Conservation (phyloP, 306 rosid species). For the Cucumis hystrix region DNA sequence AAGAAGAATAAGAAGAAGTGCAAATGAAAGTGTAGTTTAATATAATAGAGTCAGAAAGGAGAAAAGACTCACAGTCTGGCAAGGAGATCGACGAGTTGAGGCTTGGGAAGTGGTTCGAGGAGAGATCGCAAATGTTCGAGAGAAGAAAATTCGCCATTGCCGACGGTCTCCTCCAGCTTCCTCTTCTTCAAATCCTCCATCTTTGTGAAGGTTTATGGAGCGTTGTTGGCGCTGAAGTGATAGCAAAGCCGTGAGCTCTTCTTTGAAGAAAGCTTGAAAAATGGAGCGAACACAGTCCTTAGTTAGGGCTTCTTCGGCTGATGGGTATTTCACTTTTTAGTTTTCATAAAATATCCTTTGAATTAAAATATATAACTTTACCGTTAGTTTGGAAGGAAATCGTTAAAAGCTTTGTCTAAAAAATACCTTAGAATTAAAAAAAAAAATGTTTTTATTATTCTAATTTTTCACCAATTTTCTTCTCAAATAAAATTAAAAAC, state of each 20-base stretch:
- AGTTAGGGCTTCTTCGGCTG: background rate
- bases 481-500: too few species aligned
- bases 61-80: slow-evolving; percentile 42
- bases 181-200: slow-evolving; percentile 79
- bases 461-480: too few species aligned
- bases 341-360: too few species aligned
- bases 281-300: background rate
- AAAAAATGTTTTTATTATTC: too few species aligned
- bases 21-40: background rate
- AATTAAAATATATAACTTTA: too few species aligned
- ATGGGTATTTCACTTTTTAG: background rate
- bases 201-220: background rate
- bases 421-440: too few species aligned
- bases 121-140: slow-evolving; percentile 46
- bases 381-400: too few species aligned
- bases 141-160: slow-evolving; percentile 14
- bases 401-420: too few species aligned
- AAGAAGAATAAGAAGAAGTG: background rate
- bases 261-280: background rate
- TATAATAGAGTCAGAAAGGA: background rate
- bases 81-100: slow-evolving; percentile 70
- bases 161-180: slow-evolving; percentile 35
- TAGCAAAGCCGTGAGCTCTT: background rate
- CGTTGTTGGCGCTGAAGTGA: background rate
- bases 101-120: slow-evolving; percentile 54